Percentiles rank a stretch among this genome's conserved stretches.
phyloP scores from a whole-genome alignment of 441 rosid species.

The Lepidium campestre region DNA sequence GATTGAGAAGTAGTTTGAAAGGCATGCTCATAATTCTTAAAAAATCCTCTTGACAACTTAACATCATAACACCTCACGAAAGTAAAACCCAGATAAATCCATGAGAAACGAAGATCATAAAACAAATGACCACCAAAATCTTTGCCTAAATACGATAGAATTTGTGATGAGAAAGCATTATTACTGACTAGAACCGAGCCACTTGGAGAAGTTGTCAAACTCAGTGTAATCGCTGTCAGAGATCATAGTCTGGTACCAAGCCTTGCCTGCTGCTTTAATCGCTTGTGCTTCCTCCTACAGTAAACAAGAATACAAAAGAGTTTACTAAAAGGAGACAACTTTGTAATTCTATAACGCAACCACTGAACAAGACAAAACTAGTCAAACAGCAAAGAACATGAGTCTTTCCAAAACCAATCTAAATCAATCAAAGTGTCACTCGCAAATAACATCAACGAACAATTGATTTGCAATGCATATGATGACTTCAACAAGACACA shows the following conservation, averaged over 20 bases:
- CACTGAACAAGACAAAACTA: background rate
- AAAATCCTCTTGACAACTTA: background rate
- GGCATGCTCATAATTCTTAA: background rate
- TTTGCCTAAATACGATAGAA: conserved; percentile 15
- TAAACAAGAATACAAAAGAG: background rate
- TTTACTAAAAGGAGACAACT: background rate
- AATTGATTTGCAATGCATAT: background rate
- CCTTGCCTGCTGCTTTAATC: conserved; percentile 74
- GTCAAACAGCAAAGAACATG: background rate
- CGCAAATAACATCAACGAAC: background rate
- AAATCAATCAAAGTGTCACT: background rate
- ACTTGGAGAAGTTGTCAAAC: conserved; percentile 92
- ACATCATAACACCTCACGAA: background rate
- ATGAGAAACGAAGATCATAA: background rate
- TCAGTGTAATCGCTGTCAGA: conserved; percentile 90
- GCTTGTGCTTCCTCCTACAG: conserved; percentile 74
- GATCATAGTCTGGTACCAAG: conserved; percentile 89
- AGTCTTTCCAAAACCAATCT: background rate
- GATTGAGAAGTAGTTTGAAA: background rate
- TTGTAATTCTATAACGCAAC: background rate
- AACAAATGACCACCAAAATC: conserved; percentile 21
- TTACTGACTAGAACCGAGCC: conserved; percentile 89
- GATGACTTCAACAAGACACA: background rate
- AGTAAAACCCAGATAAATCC: background rate
- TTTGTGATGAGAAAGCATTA: conserved; percentile 10